Conservation (phyloP, 163 green algal genomes). For the Scenedesmus sp. region DNA sequence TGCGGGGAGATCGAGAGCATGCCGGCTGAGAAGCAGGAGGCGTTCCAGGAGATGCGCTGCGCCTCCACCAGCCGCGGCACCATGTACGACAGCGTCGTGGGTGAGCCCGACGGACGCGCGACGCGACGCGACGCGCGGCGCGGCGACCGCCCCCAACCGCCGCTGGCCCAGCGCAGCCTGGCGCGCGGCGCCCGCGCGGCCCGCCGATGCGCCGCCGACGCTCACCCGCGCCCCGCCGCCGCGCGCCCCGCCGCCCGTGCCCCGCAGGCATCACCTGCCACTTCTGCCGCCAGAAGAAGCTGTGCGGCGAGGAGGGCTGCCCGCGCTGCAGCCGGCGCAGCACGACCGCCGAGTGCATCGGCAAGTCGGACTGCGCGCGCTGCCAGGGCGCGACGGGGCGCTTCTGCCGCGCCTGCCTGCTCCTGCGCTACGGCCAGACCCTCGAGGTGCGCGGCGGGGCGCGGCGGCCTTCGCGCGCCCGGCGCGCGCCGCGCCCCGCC, state of each 20-base stretch:
- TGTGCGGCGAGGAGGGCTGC: constrained; percentile 76
- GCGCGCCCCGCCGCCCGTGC: neutral
- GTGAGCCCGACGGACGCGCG: no score
- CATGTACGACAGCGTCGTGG: constrained; percentile 61
- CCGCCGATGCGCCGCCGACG: no score
- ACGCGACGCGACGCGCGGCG: no score
- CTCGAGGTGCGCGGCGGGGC: constrained; percentile 46
- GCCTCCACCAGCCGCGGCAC: constrained; percentile 56
- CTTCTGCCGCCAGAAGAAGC: constrained; percentile 88
- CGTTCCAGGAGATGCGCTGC: constrained; percentile 58
- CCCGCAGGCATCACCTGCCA: constrained; percentile 75
- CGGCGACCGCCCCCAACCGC: no score
- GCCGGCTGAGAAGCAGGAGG: constrained; percentile 36
- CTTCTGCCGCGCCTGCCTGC: constrained; percentile 81
- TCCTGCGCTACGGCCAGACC: constrained; percentile 60
- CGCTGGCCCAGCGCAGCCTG: no score
- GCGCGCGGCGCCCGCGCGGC: no score
- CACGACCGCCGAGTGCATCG: constrained; percentile 63
- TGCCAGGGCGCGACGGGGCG: constrained; percentile 61
- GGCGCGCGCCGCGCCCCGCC: no score
- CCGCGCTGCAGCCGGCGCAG: constrained; percentile 64
- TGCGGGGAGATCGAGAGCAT: constrained; percentile 22
- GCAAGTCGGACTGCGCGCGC: constrained; percentile 63
- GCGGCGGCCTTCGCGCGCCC: no score
- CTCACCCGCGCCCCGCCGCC: neutral